These are phyloP conservation scores for Endoconidiophora polonica DNA, from an alignment of 2,329 filamentous ascomycete genomes.

Conservation along the genomic window DNA sequence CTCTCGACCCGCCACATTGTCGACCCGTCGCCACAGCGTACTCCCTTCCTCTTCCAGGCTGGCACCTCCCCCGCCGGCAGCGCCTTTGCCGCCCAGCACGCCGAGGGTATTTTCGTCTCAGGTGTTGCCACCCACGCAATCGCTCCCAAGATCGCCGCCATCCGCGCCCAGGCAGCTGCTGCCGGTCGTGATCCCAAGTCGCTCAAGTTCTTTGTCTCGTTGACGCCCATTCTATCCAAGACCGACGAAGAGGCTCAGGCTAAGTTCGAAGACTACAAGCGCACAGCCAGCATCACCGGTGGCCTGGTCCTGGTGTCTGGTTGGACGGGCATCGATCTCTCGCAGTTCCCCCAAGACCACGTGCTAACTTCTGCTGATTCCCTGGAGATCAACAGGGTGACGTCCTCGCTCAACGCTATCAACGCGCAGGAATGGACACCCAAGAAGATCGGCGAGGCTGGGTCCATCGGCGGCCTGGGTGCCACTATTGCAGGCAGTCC, in stretches of 20 bases:
- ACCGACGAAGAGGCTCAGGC: conserved; percentile 35
- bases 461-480: conserved; percentile 26
- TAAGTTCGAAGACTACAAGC: conserved; percentile 34
- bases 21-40: conserved; percentile 39
- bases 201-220: conserved; percentile 38
- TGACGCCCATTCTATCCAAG: conserved; percentile 31
- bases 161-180: conserved; percentile 32
- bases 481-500: conserved; percentile 23
- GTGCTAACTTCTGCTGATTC: conserved; percentile 38
- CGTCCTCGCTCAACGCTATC: conserved; percentile 29
- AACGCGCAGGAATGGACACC: conserved; percentile 29
- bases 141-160: conserved; percentile 32
- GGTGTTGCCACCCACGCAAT: conserved; percentile 33
- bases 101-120: conserved; percentile 44
- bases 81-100: conserved; percentile 38
- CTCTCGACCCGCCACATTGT: conserved; percentile 30
- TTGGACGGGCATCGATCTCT: conserved; percentile 45
- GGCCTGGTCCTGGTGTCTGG: conserved; percentile 39
- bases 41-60: conserved; percentile 41
- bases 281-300: conserved; percentile 35
- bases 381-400: conserved; percentile 33
- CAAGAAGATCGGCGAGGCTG: conserved; percentile 25
- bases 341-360: conserved; percentile 38
- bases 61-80: conserved; percentile 41
- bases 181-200: conserved; percentile 37